phyloP scores from a whole-genome alignment of 73 alveolate genomes.

The Symbiodinium pilosum region DNA sequence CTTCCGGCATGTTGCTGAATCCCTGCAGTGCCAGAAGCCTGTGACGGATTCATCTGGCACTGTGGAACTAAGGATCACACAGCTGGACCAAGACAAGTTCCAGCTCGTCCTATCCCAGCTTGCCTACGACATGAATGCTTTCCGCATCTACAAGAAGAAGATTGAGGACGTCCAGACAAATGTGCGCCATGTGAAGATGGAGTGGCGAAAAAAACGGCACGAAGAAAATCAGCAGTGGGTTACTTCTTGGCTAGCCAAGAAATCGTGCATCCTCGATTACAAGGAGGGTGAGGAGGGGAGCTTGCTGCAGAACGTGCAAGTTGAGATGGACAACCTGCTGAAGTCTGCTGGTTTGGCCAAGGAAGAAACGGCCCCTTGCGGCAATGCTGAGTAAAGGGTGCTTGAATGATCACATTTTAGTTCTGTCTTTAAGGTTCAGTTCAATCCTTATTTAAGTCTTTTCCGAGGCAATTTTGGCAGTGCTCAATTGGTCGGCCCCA shows the following conservation, averaged over 20 bases:
- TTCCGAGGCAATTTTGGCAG: background rate
- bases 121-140: background rate
- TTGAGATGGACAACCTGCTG: background rate
- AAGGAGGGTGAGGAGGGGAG: background rate
- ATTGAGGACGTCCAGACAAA: background rate
- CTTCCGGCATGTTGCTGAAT: constrained; percentile 7
- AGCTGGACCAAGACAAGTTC: constrained; percentile 24
- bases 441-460: background rate
- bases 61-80: background rate
- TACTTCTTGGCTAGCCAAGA: background rate
- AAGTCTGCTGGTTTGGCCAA: background rate
- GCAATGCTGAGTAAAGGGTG: background rate
- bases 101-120: background rate
- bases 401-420: background rate
- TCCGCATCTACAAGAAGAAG: background rate
- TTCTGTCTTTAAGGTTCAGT: background rate
- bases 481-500: constrained; percentile 42
- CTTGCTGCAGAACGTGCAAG: background rate
- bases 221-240: constrained; percentile 10
- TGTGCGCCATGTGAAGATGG: constrained; percentile 33
- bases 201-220: background rate
- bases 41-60: background rate
- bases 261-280: background rate
- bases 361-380: background rate
- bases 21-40: constrained; percentile 5